Base-by-base conservation (phyloP, 2,329 filamentous ascomycete genomes). In the Fusarium heterosporum region DNA sequence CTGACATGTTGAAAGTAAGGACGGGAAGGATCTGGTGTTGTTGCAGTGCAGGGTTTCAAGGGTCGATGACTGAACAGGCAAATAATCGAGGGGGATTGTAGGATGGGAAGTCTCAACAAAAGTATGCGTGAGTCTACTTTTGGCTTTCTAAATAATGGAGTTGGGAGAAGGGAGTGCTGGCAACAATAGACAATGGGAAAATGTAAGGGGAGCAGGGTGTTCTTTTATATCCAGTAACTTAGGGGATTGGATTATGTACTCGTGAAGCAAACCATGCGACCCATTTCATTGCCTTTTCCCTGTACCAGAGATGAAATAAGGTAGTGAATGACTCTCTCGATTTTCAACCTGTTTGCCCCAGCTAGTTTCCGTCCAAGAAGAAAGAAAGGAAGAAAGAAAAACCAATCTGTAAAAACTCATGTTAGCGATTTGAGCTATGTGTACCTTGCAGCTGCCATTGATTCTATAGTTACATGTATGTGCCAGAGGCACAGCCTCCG, bases 261-360 rank as follows among this genome's bases (percentile, higher is more conserved):
- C 14, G 12, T n/a, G 14, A 34, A 7, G 32, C 32, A 34, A 34
- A 34, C 32, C 32, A 34, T 40, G 47, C 47, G 47, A 30, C 26
- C 47, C 49, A 17, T 53, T 36, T 36, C n/a, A 9, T 28, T 56
- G 54, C 49, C 55, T 45, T 41, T 46, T 40, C 28, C 19, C 22
- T 54, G 16, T 9, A 11, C 19, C 40, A 55, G 40, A 25, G 16
- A 45, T 42, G 25, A 40, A 39, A 22, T 29, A 10, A 36, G 41
- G 17, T 39, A 32, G 29, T 52, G 46, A 32, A 28, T 49, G 34
- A 16, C 47, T 3, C 7, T 29, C 7, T 29, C 32, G 17, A 30
- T 55, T 55, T 52, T 55, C 53, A 55, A 34, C 17, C 47, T 52
- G n/a, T 17, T 36, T 36, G 34, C 19, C 30, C 22, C 16, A 16